Conservation (phyloP, 768 basidiomycete species). For the Kondoa malvinella region DNA sequence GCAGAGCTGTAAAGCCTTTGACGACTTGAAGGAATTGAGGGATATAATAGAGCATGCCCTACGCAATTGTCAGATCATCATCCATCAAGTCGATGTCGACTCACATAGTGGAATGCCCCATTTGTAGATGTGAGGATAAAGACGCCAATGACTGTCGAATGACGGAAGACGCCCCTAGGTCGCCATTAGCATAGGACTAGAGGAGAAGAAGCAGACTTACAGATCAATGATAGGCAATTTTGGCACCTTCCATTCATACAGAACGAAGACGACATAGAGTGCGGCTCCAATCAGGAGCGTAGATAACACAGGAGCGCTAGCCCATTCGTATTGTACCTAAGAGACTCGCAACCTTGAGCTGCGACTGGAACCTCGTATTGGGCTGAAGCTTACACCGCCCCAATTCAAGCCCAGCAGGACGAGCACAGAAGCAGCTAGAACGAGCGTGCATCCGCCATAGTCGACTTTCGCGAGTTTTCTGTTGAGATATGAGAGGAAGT, state of each 20-base stretch:
- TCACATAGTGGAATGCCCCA: slow-evolving; percentile 51
- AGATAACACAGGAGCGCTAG: slow-evolving; percentile 56
- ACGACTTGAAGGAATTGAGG: slow-evolving; percentile 63
- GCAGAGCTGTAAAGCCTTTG: slow-evolving; percentile 49
- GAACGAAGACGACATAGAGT: slow-evolving; percentile 44
- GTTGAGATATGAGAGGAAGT: slow-evolving; percentile 45
- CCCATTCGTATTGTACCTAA: too few relatives aligned
- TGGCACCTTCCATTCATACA: slow-evolving; percentile 58
- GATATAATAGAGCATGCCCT: slow-evolving; percentile 38
- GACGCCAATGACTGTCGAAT: slow-evolving; percentile 6
- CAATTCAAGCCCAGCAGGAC: slow-evolving; percentile 27
- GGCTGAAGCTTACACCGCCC: too few relatives aligned
- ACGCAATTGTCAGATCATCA: slow-evolving; percentile 31
- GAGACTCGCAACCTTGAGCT: too few relatives aligned
- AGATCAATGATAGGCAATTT: slow-evolving; percentile 51
- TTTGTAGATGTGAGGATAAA: background rate
- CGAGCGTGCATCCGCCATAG: slow-evolving; percentile 31
- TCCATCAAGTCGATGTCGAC: too few relatives aligned
- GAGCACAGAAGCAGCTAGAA: slow-evolving; percentile 31
- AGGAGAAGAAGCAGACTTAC: slow-evolving; percentile 3
- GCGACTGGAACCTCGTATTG: too few relatives aligned
- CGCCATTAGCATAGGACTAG: background rate
- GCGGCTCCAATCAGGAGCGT: slow-evolving; percentile 44
- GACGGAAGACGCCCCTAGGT: slow-evolving; percentile 11
- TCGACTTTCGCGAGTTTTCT: slow-evolving; percentile 43